Conservation (phyloP, 2,329 filamentous ascomycete genomes). For the Didymella glomerata region DNA sequence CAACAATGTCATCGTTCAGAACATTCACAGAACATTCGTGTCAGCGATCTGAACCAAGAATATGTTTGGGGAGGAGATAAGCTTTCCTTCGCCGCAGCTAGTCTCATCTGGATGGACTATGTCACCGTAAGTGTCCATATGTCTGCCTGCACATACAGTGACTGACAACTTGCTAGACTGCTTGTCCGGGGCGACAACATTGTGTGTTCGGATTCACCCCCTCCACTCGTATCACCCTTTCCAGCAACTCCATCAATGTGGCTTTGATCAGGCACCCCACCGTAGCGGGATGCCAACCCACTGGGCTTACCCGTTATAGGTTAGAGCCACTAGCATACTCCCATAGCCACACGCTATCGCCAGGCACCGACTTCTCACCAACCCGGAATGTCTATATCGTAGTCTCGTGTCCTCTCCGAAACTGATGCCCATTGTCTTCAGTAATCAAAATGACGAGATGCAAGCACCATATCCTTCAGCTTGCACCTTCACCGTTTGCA, state of each 20-base stretch:
- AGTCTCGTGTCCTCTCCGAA: neutral
- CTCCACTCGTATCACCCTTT: slow-evolving; percentile 26
- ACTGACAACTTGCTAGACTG: slow-evolving; percentile 12
- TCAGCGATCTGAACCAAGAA: slow-evolving; percentile 48
- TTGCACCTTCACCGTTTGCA: slow-evolving; percentile 48
- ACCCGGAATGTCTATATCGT: neutral
- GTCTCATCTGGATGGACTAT: slow-evolving; percentile 48
- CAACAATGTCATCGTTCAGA: slow-evolving; percentile 51
- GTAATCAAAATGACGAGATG: neutral
- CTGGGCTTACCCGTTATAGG: neutral
- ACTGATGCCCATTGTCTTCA: neutral
- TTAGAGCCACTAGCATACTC: neutral
- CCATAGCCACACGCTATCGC: neutral
- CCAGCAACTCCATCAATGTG: slow-evolving; percentile 29
- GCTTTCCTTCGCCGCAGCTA: slow-evolving; percentile 42
- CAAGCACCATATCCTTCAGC: slow-evolving; percentile 16
- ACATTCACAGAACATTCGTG: slow-evolving; percentile 52
- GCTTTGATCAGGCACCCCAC: neutral
- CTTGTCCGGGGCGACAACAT: slow-evolving; percentile 24
- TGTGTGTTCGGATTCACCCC: slow-evolving; percentile 24
- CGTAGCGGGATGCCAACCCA: neutral
- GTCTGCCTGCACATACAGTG: neutral
- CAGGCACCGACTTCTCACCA: neutral
- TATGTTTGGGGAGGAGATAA: slow-evolving; percentile 52
- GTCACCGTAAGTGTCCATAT: slow-evolving; percentile 17